Conservation (phyloP, 768 basidiomycete genomes). For the Grammothele lineata region DNA sequence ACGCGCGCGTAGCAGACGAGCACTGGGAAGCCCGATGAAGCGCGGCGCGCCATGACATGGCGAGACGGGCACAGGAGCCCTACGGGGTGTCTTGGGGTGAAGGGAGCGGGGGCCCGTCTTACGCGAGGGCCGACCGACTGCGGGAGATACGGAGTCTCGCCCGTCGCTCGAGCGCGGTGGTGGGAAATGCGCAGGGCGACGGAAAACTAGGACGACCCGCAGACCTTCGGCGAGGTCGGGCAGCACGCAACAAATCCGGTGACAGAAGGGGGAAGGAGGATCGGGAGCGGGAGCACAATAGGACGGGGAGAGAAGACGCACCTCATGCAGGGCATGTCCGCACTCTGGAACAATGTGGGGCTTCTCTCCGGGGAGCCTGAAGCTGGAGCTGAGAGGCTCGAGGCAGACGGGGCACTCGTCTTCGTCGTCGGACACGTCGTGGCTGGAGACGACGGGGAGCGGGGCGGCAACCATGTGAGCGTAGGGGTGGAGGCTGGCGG, state of each 20-base stretch:
- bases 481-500: constrained; percentile 45
- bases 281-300: neutral
- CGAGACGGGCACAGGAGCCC: no score
- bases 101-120: no score
- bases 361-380: constrained; percentile 92
- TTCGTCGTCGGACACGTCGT: constrained; percentile 61
- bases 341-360: constrained; percentile 97
- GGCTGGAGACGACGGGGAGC: constrained; percentile 67
- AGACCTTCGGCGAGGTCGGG: neutral
- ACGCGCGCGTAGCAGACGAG: no score
- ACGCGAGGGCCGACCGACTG: no score
- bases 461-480: constrained; percentile 59
- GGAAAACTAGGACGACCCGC: no score
- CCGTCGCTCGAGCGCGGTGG: no score
- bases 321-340: constrained; percentile 96
- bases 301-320: constrained; percentile 26
- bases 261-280: neutral
- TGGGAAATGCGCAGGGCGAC: no score
- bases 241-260: neutral
- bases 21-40: no score
- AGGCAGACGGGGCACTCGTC: constrained; percentile 96
- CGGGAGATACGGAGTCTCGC: no score
- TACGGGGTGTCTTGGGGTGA: no score
- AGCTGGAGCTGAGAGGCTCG: constrained; percentile 90
- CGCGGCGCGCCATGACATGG: no score